Percentiles rank a stretch among this genome's conserved stretches.
phyloP scores from a whole-genome alignment of 2,329 filamentous ascomycete genomes.

The Pseudocercospora pini-densiflorae region DNA sequence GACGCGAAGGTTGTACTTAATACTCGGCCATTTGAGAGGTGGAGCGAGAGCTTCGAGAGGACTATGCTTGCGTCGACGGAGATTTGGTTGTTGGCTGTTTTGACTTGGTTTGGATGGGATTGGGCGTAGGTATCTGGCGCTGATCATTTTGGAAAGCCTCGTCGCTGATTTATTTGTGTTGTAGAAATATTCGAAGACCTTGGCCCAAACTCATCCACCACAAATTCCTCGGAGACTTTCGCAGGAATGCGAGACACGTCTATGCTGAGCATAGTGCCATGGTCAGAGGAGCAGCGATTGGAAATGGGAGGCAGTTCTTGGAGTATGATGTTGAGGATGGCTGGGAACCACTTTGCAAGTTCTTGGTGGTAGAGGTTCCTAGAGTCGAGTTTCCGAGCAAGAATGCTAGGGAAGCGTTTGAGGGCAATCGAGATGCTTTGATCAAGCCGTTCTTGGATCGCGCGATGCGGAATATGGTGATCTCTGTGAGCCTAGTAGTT shows the following conservation, averaged over 20 bases:
- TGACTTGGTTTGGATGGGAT: constrained; percentile 2
- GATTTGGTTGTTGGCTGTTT: neutral
- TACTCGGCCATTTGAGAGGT: neutral
- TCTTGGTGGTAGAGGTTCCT: neutral
- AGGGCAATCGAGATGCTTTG: neutral
- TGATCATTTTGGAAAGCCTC: too few species aligned
- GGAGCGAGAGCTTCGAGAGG: neutral
- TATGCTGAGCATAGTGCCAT: constrained; percentile 5
- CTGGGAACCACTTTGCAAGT: neutral
- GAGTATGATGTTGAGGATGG: neutral
- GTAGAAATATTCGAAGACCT: neutral
- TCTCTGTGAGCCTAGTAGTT: neutral
- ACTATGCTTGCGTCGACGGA: neutral
- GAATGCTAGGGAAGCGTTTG: neutral
- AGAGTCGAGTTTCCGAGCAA: neutral
- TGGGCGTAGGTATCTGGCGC: too few species aligned
- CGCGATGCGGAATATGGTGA: neutral
- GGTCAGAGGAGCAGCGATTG: neutral
- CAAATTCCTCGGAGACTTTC: neutral
- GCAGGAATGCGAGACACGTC: constrained; percentile 12
- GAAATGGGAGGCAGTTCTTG: neutral
- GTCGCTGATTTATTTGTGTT: neutral
- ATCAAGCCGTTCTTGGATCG: neutral
- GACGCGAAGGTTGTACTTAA: neutral
- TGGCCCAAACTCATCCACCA: neutral